Conservation (phyloP, 257 asterid species). For the Nicotiana sylvestris region DNA sequence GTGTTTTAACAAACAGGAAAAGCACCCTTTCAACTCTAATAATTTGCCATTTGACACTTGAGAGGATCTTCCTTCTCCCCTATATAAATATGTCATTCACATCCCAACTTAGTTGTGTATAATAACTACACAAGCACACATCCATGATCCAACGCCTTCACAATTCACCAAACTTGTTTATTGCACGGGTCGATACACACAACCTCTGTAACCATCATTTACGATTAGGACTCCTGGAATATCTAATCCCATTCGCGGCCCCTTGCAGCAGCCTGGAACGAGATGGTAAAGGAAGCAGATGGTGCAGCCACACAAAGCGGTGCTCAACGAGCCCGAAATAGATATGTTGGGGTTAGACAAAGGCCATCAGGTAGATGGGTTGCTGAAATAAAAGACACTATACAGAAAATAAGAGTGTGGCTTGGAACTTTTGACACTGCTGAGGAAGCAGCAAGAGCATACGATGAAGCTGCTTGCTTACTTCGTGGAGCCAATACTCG, state of each 20-base stretch:
- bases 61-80: neutral
- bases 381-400: conserved; percentile 19
- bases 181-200: neutral
- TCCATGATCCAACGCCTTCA: neutral
- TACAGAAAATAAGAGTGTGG: conserved; percentile 22
- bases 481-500: conserved; percentile 83
- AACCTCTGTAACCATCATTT: neutral
- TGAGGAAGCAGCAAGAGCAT: conserved; percentile 21
- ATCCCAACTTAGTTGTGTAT: neutral
- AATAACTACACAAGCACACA: neutral
- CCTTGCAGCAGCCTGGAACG: conserved; percentile 28
- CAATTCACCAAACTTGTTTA: neutral
- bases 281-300: neutral
- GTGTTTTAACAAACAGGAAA: neutral
- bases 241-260: neutral
- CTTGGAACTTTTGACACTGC: conserved; percentile 20
- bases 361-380: conserved; percentile 23
- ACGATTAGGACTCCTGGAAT: neutral
- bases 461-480: conserved; percentile 55
- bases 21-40: neutral
- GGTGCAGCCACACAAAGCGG: conserved; percentile 34
- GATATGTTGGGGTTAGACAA: conserved; percentile 40
- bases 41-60: neutral
- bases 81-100: neutral
- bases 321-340: conserved; percentile 39